These are phyloP conservation scores for Saccharum spontaneum DNA, from an alignment of 176 grass and related monocot species.

Conservation along the genomic window DNA sequence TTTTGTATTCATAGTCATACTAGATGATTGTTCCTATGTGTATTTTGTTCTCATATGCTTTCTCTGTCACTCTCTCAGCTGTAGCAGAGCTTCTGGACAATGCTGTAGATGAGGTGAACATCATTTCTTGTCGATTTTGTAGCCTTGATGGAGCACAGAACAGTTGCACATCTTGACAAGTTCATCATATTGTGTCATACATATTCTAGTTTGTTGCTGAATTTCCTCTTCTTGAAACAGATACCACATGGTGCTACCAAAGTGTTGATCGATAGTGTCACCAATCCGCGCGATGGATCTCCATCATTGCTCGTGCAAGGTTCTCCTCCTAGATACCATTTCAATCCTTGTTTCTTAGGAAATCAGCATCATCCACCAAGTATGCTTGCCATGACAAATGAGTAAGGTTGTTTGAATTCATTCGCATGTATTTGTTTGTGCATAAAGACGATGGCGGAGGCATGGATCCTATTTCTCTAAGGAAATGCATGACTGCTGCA, in stretches of 20 bases:
- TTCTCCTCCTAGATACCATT: background rate
- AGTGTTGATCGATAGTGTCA: constrained; percentile 47
- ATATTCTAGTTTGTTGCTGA: background rate
- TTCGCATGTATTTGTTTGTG: too few relatives aligned
- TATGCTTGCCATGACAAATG: background rate
- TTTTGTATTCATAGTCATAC: background rate
- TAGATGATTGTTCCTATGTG: background rate
- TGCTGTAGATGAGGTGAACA: constrained; percentile 39
- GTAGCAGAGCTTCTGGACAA: constrained; percentile 46
- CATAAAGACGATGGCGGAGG: constrained; percentile 54
- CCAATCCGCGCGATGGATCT: constrained; percentile 32
- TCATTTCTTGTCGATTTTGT: background rate
- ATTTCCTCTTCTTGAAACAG: constrained; percentile 31
- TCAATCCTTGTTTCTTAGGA: background rate
- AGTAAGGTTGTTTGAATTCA: background rate
- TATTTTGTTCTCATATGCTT: background rate
- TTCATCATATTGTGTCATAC: too few relatives aligned
- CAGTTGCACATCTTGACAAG: background rate
- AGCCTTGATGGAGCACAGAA: background rate
- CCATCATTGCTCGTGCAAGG: constrained; percentile 53
- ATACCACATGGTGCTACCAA: constrained; percentile 48
- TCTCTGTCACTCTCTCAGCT: constrained; percentile 9
- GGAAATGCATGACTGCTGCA: constrained; percentile 46
- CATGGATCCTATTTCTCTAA: constrained; percentile 50
- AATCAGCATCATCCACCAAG: background rate